Evolutionary conservation across 768 basidiomycete genomes (phyloP).

Genomic region (Lyophyllum semitale): DNA sequence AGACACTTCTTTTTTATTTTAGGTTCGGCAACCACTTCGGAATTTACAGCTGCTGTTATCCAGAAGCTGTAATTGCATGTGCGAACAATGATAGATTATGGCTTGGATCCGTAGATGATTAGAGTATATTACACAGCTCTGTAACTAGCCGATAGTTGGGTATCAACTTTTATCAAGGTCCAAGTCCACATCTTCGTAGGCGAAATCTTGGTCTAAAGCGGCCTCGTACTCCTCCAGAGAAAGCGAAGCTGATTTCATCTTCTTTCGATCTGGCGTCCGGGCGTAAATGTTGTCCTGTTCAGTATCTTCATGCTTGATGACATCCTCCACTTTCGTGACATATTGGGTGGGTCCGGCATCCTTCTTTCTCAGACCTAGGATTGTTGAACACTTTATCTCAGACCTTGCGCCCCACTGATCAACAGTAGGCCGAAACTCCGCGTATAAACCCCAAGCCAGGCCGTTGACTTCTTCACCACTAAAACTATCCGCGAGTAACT

Average conservation of each 20-base stretch:
- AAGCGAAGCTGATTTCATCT: slow-evolving; percentile 31
- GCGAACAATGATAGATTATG: background rate
- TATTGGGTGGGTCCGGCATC: slow-evolving; percentile 15
- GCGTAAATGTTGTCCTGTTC: slow-evolving; percentile 20
- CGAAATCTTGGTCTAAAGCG: slow-evolving; percentile 45
- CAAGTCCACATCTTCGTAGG: slow-evolving; percentile 49
- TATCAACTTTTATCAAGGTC: slow-evolving; percentile 20
- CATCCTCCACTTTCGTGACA: slow-evolving; percentile 8
- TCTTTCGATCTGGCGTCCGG: slow-evolving; percentile 38
- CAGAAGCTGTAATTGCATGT: slow-evolving; percentile 55
- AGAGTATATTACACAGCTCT: slow-evolving; percentile 17
- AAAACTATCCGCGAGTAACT: slow-evolving; percentile 65
- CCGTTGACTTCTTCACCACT: slow-evolving; percentile 57
- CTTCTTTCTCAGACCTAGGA: slow-evolving; percentile 59
- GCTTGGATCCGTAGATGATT: slow-evolving; percentile 16
- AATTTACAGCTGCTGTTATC: slow-evolving; percentile 93
- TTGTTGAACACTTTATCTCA: slow-evolving; percentile 67
- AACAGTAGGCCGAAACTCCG: slow-evolving; percentile 81
- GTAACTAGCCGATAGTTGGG: slow-evolving; percentile 12
- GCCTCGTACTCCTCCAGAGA: slow-evolving; percentile 58
- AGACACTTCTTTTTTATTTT: slow-evolving; percentile 13
- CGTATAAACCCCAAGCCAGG: slow-evolving; percentile 78
- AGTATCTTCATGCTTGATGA: slow-evolving; percentile 19
- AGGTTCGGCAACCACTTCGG: slow-evolving; percentile 91
- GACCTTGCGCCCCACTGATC: slow-evolving; percentile 86